Percentiles rank a stretch among this genome's conserved stretches.
Conservation (phyloP, 1,139 yeast genomes). For the Debaryomyces fabryi region DNA sequence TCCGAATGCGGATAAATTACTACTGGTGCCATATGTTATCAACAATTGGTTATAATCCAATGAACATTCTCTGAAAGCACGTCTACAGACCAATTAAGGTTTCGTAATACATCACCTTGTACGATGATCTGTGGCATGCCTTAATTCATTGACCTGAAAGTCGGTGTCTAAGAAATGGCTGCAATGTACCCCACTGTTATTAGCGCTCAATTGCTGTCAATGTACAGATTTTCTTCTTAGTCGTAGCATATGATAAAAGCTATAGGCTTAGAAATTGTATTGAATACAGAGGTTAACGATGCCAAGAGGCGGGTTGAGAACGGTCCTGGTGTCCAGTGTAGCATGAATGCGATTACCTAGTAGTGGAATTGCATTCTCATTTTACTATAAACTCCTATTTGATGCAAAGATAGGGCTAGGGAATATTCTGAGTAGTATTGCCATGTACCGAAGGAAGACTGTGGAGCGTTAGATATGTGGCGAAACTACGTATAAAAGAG, state of each 20-base stretch:
- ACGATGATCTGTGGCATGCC: background rate
- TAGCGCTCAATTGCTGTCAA: background rate
- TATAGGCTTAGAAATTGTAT: too few species aligned
- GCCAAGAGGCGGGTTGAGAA: background rate
- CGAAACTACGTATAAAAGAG: background rate
- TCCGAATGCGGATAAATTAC: constrained; percentile 4
- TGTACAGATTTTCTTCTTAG: background rate
- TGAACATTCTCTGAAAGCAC: background rate
- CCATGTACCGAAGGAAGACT: background rate
- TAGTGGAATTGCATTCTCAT: background rate
- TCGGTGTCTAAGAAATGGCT: background rate
- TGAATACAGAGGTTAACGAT: too few species aligned
- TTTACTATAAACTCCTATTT: background rate
- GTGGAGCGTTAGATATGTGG: background rate
- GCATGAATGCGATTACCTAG: background rate
- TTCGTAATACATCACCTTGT: background rate
- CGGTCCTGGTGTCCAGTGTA: background rate
- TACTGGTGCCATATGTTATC: background rate
- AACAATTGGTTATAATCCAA: background rate
- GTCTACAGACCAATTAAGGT: background rate
- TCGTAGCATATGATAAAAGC: background rate
- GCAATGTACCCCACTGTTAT: background rate
- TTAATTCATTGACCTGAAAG: background rate
- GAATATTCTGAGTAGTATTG: background rate
- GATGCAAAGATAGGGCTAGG: too few species aligned